phyloP scores from a whole-genome alignment of 768 basidiomycete genomes.

The Lentinula sp. region DNA sequence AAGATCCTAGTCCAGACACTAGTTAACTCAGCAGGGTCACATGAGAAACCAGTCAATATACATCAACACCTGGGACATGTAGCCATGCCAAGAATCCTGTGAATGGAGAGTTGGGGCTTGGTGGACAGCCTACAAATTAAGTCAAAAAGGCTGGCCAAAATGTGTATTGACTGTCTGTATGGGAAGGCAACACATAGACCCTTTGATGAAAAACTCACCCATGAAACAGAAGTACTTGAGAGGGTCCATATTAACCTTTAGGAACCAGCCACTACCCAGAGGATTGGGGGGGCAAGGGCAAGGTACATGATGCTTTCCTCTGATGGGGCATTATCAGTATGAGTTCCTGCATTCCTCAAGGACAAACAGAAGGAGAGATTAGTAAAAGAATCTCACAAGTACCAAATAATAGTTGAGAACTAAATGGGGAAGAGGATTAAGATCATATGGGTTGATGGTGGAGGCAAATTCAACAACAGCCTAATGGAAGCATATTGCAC shows the following conservation, averaged over 20 bases:
- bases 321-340: constrained; percentile 13
- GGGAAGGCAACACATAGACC: constrained; percentile 16
- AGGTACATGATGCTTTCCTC: constrained; percentile 19
- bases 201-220: constrained; percentile 14
- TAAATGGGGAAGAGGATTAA: constrained; percentile 13
- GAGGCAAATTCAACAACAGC: constrained; percentile 20
- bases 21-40: no score
- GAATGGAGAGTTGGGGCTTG: constrained; percentile 8
- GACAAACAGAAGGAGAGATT: constrained; percentile 16
- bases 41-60: no score
- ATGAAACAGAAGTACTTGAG: constrained; percentile 12
- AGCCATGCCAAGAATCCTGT: constrained; percentile 3
- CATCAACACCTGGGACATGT: constrained; percentile 8
- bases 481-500: constrained; percentile 14
- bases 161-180: constrained; percentile 22
- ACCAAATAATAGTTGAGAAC: constrained; percentile 7
- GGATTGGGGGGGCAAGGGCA: constrained; percentile 8
- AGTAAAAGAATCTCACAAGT: constrained; percentile 12
- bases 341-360: constrained; percentile 13
- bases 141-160: not conserved
- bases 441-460: constrained; percentile 16
- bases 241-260: constrained; percentile 19
- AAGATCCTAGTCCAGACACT: no score
- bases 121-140: constrained; percentile 17
- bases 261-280: constrained; percentile 14